These are phyloP conservation scores for Lyophyllum shimeji DNA, from an alignment of 768 basidiomycete genomes.

Conservation along the genomic window DNA sequence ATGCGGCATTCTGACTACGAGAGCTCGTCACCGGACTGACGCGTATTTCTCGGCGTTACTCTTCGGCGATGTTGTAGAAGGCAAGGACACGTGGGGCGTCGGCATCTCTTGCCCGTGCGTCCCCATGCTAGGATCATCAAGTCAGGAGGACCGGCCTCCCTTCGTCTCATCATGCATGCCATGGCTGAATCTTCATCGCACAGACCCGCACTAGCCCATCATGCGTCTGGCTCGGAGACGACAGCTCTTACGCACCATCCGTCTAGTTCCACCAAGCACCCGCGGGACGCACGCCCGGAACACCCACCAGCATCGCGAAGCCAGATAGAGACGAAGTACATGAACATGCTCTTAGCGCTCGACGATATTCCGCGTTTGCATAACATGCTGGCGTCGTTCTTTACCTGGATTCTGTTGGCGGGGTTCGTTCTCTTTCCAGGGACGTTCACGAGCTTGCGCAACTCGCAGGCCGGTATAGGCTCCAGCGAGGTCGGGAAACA, in stretches of 20 bases:
- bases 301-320: constrained; percentile 10
- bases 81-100: neutral
- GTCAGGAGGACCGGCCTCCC: too few species aligned
- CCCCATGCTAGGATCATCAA: neutral
- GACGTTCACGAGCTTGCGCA: constrained; percentile 53
- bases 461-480: constrained; percentile 17
- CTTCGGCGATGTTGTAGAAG: neutral
- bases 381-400: constrained; percentile 55
- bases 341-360: constrained; percentile 61
- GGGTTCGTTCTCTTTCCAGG: constrained; percentile 65
- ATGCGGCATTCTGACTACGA: too few species aligned
- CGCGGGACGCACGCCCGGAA: neutral
- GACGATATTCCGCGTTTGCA: constrained; percentile 51
- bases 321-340: constrained; percentile 50
- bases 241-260: neutral
- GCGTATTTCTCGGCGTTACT: neutral
- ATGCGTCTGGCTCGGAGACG: neutral
- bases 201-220: neutral
- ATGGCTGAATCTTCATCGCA: neutral
- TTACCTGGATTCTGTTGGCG: constrained; percentile 62
- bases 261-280: neutral
- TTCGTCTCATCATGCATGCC: neutral
- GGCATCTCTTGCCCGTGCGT: neutral
- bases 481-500: constrained; percentile 28
- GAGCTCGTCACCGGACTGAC: neutral